These are phyloP conservation scores for Ogataea corticis DNA, from an alignment of 805 yeast genomes.

Conservation along the genomic window DNA sequence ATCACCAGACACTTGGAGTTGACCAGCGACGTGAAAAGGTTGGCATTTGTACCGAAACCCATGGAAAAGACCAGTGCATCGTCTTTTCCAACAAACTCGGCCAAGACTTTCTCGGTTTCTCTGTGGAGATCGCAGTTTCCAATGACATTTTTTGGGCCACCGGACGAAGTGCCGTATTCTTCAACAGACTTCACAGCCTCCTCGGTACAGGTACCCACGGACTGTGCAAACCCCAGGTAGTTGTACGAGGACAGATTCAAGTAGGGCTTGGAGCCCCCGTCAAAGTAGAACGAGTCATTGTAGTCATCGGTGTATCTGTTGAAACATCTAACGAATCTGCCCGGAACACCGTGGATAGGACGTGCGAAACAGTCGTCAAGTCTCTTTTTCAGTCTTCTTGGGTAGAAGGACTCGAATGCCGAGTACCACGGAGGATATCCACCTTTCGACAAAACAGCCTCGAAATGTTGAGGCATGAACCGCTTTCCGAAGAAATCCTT, in stretches of 20 bases:
- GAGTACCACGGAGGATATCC: constrained; percentile 97
- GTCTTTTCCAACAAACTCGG: constrained; percentile 88
- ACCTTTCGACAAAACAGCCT: constrained; percentile 68
- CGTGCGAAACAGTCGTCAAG: constrained; percentile 94
- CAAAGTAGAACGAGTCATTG: constrained; percentile 64
- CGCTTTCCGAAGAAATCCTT: constrained; percentile 83
- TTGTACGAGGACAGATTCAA: constrained; percentile 88
- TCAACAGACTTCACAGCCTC: constrained; percentile 62
- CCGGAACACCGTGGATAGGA: constrained; percentile 98
- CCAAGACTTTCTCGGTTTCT: constrained; percentile 73
- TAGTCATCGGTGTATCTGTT: constrained; percentile 73
- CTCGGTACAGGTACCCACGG: constrained; percentile 88
- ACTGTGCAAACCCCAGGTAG: constrained; percentile 95
- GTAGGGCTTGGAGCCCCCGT: constrained; percentile 76
- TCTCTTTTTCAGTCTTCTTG: constrained; percentile 86
- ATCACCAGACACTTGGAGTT: constrained; percentile 88
- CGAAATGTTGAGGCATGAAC: constrained; percentile 65
- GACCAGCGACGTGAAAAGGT: constrained; percentile 76
- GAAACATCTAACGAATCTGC: constrained; percentile 80
- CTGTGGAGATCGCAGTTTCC: constrained; percentile 79
- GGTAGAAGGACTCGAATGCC: constrained; percentile 90
- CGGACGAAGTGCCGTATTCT: constrained; percentile 73
- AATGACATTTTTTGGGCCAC: constrained; percentile 71
- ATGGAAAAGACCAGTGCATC: constrained; percentile 83
- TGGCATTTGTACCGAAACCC: constrained; percentile 97